These are phyloP conservation scores for Medicago lupulina DNA, from an alignment of 306 rosid species.

Conservation along the genomic window DNA sequence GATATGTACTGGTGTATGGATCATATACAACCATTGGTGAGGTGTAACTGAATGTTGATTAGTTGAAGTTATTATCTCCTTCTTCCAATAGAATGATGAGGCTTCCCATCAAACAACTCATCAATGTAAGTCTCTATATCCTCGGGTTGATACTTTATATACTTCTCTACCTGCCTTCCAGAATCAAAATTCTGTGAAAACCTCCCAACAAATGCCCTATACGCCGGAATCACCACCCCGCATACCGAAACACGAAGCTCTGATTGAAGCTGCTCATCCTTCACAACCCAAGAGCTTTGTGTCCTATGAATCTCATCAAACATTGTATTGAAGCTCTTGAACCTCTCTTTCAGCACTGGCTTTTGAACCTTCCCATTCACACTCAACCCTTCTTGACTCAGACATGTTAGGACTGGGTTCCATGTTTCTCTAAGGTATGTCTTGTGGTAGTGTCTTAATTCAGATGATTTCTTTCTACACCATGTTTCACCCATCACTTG, in stretches of 20 bases:
- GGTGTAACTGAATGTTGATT: neutral
- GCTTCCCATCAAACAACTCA: slow-evolving; percentile 81
- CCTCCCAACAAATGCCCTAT: slow-evolving; percentile 74
- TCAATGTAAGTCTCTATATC: slow-evolving; percentile 79
- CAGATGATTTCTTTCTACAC: slow-evolving; percentile 75
- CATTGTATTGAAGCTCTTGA: slow-evolving; percentile 71
- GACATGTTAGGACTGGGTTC: slow-evolving; percentile 61
- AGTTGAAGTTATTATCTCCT: slow-evolving; percentile 46
- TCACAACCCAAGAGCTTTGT: slow-evolving; percentile 92
- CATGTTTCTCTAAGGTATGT: slow-evolving; percentile 81
- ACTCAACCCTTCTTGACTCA: slow-evolving; percentile 67
- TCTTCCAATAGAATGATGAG: slow-evolving; percentile 49
- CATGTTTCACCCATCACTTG: slow-evolving; percentile 75
- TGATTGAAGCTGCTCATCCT: slow-evolving; percentile 89
- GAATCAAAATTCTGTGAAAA: slow-evolving; percentile 68
- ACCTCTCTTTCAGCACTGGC: slow-evolving; percentile 81
- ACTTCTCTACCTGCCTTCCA: slow-evolving; percentile 82
- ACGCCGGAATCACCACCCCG: slow-evolving; percentile 81
- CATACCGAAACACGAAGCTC: slow-evolving; percentile 89
- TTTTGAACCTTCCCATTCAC: slow-evolving; percentile 74
- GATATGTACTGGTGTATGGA: slow-evolving; percentile 31
- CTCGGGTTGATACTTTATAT: slow-evolving; percentile 82
- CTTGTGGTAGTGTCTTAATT: slow-evolving; percentile 74
- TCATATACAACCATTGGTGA: slow-evolving; percentile 3
- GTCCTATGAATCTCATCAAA: slow-evolving; percentile 92